These are phyloP conservation scores for Amphicarpaea edgeworthii DNA, from an alignment of 306 rosid genomes.

Conservation along the genomic window DNA sequence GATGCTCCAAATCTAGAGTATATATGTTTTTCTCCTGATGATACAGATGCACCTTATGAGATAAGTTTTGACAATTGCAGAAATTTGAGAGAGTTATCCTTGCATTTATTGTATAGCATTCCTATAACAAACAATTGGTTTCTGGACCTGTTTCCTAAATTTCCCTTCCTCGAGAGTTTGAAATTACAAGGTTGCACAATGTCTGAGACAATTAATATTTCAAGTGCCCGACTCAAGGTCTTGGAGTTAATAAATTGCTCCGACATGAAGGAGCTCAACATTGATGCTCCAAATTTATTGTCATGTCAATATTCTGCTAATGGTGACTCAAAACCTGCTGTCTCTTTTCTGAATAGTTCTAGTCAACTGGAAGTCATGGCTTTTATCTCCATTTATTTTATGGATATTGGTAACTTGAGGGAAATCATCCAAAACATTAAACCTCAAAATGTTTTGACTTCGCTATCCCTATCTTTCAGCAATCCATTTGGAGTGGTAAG, in stretches of 20 bases:
- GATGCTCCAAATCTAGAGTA: conserved; percentile 37
- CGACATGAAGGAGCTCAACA: conserved; percentile 35
- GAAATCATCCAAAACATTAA: conserved; percentile 35
- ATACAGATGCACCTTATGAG: not conserved
- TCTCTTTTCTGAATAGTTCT: conserved; percentile 30
- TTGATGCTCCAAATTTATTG: conserved; percentile 46
- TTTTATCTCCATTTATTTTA: not conserved
- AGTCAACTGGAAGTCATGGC: conserved; percentile 28
- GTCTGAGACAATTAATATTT: conserved; percentile 45
- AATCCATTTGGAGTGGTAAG: too few species aligned
- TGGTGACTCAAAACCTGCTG: not conserved
- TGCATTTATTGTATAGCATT: not conserved
- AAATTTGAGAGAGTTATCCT: conserved; percentile 30
- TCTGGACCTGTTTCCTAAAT: conserved; percentile 26
- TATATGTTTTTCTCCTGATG: not conserved
- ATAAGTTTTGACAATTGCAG: not conserved
- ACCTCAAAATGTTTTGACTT: conserved; percentile 28
- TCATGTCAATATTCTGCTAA: not conserved
- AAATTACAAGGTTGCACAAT: conserved; percentile 16
- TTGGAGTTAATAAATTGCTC: conserved; percentile 16
- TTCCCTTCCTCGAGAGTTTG: conserved; percentile 48
- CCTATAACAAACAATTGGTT: conserved; percentile 40
- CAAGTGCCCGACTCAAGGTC: conserved; percentile 38
- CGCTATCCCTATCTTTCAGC: not conserved
- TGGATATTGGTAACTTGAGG: not conserved